phyloP scores from a whole-genome alignment of 371 early-diverging fungal genomes.

The Haplosporangium sp. region DNA sequence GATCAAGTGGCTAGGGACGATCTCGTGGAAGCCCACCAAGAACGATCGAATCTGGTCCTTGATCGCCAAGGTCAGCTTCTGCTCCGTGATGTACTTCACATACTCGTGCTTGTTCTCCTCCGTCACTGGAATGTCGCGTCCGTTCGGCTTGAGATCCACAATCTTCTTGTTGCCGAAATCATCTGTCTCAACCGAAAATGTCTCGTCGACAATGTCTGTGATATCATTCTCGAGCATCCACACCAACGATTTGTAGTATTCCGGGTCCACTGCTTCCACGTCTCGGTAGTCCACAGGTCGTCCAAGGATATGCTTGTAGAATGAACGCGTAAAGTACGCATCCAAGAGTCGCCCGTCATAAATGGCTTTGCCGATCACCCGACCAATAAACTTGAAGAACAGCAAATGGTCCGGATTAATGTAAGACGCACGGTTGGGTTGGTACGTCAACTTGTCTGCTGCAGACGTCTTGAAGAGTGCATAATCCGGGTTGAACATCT shows the following conservation, averaged over 20 bases:
- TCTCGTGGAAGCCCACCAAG: constrained; percentile 95
- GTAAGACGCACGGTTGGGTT: constrained; percentile 95
- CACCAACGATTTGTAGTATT: constrained; percentile 96
- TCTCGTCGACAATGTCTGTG: constrained; percentile 94
- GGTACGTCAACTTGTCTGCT: constrained; percentile 95
- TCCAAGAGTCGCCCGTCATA: constrained; percentile 95
- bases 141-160: constrained; percentile 91
- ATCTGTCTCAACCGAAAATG: constrained; percentile 94
- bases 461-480: constrained; percentile 97
- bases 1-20: constrained; percentile 91
- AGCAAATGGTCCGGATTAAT: constrained; percentile 96
- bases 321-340: constrained; percentile 97
- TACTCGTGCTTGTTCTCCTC: constrained; percentile 98
- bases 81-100: constrained; percentile 91
- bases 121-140: constrained; percentile 92
- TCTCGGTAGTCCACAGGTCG: constrained; percentile 94
- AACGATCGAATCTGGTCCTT: constrained; percentile 95
- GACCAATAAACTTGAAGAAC: constrained; percentile 98
- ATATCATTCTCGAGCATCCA: constrained; percentile 99
- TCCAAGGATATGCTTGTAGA: constrained; percentile 97
- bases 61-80: constrained; percentile 88
- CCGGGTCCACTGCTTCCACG: constrained; percentile 97
- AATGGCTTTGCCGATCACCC: constrained; percentile 99
- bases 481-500: constrained; percentile 99
- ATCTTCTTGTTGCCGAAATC: constrained; percentile 92